Percentiles rank a stretch among this genome's conserved stretches.
Conservation (phyloP, 805 yeast genomes). For the Yarrowia deformans region DNA sequence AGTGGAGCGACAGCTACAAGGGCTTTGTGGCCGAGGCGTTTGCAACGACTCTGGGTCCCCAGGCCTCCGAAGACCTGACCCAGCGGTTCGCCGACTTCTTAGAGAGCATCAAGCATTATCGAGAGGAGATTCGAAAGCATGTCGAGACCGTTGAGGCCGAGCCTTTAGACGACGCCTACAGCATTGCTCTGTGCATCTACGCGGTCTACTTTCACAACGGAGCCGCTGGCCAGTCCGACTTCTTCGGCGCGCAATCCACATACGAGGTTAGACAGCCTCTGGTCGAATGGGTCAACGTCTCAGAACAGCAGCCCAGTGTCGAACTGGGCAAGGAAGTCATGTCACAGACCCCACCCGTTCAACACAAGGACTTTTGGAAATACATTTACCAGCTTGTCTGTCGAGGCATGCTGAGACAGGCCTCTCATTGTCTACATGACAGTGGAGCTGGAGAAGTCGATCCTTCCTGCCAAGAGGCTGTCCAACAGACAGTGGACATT, state of each 20-base stretch:
- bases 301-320: conserved; percentile 42
- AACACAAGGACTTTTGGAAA: conserved; percentile 43
- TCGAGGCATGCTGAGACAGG: conserved; percentile 42
- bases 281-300: conserved; percentile 48
- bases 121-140: neutral
- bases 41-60: conserved; percentile 12
- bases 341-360: conserved; percentile 40
- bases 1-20: conserved; percentile 24
- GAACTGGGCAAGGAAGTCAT: conserved; percentile 42
- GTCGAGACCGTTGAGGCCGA: conserved; percentile 3
- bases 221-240: neutral
- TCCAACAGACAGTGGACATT: conserved; percentile 42
- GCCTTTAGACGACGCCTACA: conserved; percentile 27
- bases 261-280: conserved; percentile 39
- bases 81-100: conserved; percentile 23
- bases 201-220: conserved; percentile 26
- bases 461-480: conserved; percentile 39
- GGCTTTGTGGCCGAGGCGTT: conserved; percentile 18
- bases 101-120: conserved; percentile 14
- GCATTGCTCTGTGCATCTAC: conserved; percentile 16
- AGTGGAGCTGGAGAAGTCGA: conserved; percentile 19
- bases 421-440: conserved; percentile 37
- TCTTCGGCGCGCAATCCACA: conserved; percentile 26
- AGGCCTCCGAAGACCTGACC: conserved; percentile 3
- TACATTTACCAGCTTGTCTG: conserved; percentile 40